Evolutionary conservation across 345 rosid genomes (phyloP).

Genomic region (Cardamine chenopodiifolia): DNA sequence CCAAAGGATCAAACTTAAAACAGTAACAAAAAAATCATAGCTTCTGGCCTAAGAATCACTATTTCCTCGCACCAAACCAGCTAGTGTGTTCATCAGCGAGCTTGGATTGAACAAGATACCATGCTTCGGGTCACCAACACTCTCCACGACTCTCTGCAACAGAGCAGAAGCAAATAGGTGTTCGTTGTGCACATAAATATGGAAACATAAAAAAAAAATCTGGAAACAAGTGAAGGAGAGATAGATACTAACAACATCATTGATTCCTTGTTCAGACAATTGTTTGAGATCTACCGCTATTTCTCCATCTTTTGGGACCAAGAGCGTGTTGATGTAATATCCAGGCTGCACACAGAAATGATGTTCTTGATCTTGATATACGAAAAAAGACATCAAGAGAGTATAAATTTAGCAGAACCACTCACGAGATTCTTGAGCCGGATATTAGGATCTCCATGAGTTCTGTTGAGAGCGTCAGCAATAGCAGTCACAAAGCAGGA

Average conservation of each 20-base stretch:
- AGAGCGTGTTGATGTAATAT: conserved; percentile 73
- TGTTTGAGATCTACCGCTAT: conserved; percentile 59
- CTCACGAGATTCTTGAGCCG: conserved; percentile 66
- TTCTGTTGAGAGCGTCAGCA: conserved; percentile 75
- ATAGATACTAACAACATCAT: conserved; percentile 61
- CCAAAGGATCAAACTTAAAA: no score
- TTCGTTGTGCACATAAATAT: background rate
- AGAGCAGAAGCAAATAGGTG: background rate
- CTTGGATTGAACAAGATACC: conserved; percentile 67
- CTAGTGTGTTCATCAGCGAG: conserved; percentile 66
- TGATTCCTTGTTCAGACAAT: conserved; percentile 69
- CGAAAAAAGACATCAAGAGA: background rate
- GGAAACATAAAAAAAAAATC: no score
- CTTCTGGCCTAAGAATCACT: conserved; percentile 30
- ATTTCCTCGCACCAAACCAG: conserved; percentile 43
- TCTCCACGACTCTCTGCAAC: conserved; percentile 68
- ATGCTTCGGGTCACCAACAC: conserved; percentile 56
- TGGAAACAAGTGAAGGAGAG: conserved; percentile 11
- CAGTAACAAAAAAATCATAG: background rate
- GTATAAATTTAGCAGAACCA: conserved; percentile 12
- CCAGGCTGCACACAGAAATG: conserved; percentile 61
- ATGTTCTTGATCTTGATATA: background rate
- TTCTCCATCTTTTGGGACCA: conserved; percentile 77
- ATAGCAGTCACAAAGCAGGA: conserved; percentile 81
- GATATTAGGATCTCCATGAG: conserved; percentile 67